These are phyloP conservation scores for Paraconiothyrium brasiliense DNA, from an alignment of 2,329 filamentous ascomycete species.

Conservation along the genomic window DNA sequence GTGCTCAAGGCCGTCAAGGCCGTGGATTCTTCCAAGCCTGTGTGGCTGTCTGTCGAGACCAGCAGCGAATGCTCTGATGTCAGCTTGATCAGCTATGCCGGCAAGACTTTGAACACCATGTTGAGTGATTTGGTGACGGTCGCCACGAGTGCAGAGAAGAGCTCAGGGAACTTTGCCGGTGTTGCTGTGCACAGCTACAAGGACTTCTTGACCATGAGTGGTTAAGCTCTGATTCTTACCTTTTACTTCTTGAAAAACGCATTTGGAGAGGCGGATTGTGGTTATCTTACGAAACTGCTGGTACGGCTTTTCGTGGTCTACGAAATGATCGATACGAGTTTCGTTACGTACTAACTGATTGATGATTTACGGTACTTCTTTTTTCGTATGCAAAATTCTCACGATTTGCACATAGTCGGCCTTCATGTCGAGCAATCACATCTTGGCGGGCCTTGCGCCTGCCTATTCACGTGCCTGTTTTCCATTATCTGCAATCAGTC, in stretches of 20 bases:
- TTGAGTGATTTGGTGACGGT: constrained; percentile 15
- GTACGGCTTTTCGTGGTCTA: neutral
- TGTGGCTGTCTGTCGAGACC: constrained; percentile 22
- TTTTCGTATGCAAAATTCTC: neutral
- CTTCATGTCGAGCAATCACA: neutral
- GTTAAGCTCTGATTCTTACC: neutral
- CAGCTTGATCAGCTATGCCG: constrained; percentile 20
- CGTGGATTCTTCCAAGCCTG: constrained; percentile 6
- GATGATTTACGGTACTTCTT: neutral
- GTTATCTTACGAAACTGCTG: neutral
- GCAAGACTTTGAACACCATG: constrained; percentile 17
- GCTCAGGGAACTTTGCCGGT: constrained; percentile 13
- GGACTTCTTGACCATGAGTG: constrained; percentile 10
- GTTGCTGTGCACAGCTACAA: constrained; percentile 21
- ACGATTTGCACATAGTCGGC: neutral
- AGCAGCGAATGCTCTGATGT: constrained; percentile 9
- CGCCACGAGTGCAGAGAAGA: constrained; percentile 11
- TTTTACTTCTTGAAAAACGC: neutral
- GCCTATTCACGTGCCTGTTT: neutral
- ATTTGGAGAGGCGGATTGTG: neutral
- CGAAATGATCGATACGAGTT: neutral
- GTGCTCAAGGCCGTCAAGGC: constrained; percentile 9
- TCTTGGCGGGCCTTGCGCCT: neutral
- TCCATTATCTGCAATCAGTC: neutral
- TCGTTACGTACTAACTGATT: neutral